Evolutionary conservation across 306 rosid genomes (phyloP).

Genomic region (Lablab purpureus): DNA sequence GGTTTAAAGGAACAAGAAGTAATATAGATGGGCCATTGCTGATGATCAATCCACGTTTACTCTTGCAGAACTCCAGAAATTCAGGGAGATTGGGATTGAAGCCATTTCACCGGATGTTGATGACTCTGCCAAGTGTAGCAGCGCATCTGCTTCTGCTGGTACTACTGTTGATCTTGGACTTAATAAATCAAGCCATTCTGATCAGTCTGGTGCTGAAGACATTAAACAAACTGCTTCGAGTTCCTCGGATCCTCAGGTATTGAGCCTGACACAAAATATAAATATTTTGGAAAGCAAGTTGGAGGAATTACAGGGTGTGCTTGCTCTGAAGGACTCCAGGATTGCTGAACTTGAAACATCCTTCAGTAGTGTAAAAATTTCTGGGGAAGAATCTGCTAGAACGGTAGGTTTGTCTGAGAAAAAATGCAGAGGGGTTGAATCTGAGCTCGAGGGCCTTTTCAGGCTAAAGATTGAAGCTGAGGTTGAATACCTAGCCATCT

Average conservation of each 20-base stretch:
- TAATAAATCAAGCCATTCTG: slow-evolving; percentile 49
- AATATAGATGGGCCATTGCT: slow-evolving; percentile 9
- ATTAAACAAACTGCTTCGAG: slow-evolving; percentile 51
- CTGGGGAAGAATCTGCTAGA: slow-evolving; percentile 59
- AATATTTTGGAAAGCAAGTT: slow-evolving; percentile 62
- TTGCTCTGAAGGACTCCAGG: slow-evolving; percentile 63
- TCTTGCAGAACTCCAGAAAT: slow-evolving; percentile 77
- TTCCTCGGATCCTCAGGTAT: slow-evolving; percentile 63
- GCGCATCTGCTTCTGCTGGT: slow-evolving; percentile 56
- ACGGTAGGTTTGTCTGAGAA: slow-evolving; percentile 51
- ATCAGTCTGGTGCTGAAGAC: slow-evolving; percentile 57
- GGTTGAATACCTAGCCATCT: slow-evolving; percentile 65
- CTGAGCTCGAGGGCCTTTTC: slow-evolving; percentile 60
- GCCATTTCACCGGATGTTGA: slow-evolving; percentile 51
- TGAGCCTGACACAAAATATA: slow-evolving; percentile 64
- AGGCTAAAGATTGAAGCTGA: slow-evolving; percentile 79
- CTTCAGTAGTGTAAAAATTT: slow-evolving; percentile 51
- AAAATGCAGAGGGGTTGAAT: slow-evolving; percentile 51
- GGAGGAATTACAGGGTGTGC: slow-evolving; percentile 56
- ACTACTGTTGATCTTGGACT: slow-evolving; percentile 49
- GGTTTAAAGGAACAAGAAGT: slow-evolving; percentile 10
- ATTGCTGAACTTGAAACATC: slow-evolving; percentile 74
- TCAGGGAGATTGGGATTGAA: slow-evolving; percentile 68
- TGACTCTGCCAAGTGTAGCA: slow-evolving; percentile 53
- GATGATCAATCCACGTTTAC: slow-evolving; percentile 33